Percentiles rank a stretch among this genome's conserved stretches.
phyloP scores from a whole-genome alignment of 257 asterid species.

The Solanum bulbocastanum region DNA sequence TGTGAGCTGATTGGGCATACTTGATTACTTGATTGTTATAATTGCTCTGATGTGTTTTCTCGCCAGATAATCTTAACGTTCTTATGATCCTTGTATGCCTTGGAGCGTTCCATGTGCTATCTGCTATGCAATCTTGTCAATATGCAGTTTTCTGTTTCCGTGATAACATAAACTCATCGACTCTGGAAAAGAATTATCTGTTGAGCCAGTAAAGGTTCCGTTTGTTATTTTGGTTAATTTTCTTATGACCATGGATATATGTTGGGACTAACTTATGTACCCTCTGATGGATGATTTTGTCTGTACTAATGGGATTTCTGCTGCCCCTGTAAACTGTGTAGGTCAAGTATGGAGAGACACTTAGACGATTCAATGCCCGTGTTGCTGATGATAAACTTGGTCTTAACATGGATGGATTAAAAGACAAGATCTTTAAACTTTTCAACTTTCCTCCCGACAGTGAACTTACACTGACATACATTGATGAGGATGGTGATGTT shows the following conservation, averaged over 20 bases:
- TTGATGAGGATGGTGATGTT: conserved; percentile 65
- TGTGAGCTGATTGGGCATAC: not conserved
- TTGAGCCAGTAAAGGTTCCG: not conserved
- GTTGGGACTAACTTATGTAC: not conserved
- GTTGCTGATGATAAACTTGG: conserved; percentile 22
- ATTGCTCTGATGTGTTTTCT: not conserved
- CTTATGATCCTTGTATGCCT: not conserved
- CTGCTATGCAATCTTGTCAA: not conserved
- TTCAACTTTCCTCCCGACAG: conserved; percentile 47
- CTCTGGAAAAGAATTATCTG: not conserved
- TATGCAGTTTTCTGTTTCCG: not conserved
- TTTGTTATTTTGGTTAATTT: not conserved
- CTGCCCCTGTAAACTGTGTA: conserved; percentile 9
- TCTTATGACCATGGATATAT: not conserved
- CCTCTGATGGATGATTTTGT: not conserved
- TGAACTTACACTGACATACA: conserved; percentile 53
- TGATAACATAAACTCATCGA: not conserved
- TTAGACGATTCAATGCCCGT: conserved; percentile 66
- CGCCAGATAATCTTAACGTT: not conserved
- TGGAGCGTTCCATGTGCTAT: not conserved
- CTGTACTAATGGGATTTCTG: not conserved
- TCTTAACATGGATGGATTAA: conserved; percentile 46
- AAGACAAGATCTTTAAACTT: conserved; percentile 43
- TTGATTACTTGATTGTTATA: not conserved
- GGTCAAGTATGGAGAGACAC: conserved; percentile 65